Percentiles rank a stretch among this genome's conserved stretches.
Conservation (phyloP, 2,329 filamentous ascomycete species). For the Fusarium chlamydosporum region DNA sequence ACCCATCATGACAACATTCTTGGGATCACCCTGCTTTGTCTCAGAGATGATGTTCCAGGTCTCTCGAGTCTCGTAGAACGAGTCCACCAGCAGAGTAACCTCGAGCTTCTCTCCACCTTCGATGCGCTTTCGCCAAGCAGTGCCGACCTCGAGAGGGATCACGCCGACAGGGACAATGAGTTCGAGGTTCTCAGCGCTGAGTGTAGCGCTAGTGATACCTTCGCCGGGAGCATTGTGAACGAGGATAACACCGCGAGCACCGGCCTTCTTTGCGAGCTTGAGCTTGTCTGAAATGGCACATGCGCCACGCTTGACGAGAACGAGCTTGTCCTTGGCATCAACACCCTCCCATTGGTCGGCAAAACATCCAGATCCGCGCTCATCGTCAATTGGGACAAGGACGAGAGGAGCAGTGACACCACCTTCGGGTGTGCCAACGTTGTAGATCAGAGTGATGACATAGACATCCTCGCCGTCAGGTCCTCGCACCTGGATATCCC, state of each 20-base stretch:
- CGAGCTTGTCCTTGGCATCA: slow-evolving; percentile 61
- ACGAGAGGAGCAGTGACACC: slow-evolving; percentile 58
- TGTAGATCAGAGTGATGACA: slow-evolving; percentile 62
- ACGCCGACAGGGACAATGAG: slow-evolving; percentile 57
- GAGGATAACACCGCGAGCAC: slow-evolving; percentile 65
- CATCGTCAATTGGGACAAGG: slow-evolving; percentile 56
- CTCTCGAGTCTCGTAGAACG: slow-evolving; percentile 55
- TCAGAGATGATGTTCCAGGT: slow-evolving; percentile 61
- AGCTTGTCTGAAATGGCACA: slow-evolving; percentile 62
- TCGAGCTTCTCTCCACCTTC: slow-evolving; percentile 54
- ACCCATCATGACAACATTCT: slow-evolving; percentile 61
- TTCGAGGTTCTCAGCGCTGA: slow-evolving; percentile 61
- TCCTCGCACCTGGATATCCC: slow-evolving; percentile 60
- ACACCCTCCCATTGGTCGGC: slow-evolving; percentile 61
- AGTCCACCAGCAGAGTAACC: slow-evolving; percentile 57
- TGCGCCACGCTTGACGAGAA: slow-evolving; percentile 61
- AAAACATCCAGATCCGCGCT: slow-evolving; percentile 59
- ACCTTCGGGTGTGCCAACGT: slow-evolving; percentile 59
- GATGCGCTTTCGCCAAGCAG: slow-evolving; percentile 55
- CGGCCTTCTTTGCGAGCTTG: slow-evolving; percentile 59
- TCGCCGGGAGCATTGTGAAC: slow-evolving; percentile 71
- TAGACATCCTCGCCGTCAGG: slow-evolving; percentile 62
- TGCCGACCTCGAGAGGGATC: slow-evolving; percentile 55
- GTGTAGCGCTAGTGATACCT: slow-evolving; percentile 64
- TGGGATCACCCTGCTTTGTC: slow-evolving; percentile 59